These are phyloP conservation scores for Dioszegia aurantiaca DNA, from an alignment of 768 basidiomycete genomes.

Conservation along the genomic window DNA sequence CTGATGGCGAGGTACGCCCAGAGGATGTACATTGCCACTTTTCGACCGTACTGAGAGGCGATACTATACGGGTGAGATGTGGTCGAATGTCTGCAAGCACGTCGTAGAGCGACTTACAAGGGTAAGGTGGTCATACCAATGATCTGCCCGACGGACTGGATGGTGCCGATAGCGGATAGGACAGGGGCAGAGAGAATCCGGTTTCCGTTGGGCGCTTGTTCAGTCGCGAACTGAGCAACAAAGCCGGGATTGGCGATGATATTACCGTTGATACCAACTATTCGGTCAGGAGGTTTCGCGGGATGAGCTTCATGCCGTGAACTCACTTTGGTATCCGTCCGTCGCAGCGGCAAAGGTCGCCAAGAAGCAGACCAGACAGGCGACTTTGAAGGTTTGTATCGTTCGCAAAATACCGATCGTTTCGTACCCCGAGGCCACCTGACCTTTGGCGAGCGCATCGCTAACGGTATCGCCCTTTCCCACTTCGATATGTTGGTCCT, in stretches of 20 bases:
- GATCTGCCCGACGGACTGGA: constrained; percentile 32
- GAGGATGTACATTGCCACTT: constrained; percentile 23
- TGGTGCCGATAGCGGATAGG: constrained; percentile 24
- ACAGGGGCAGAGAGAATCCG: constrained; percentile 18
- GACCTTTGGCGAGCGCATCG: constrained; percentile 21
- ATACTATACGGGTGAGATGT: constrained; percentile 11
- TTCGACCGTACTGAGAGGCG: constrained; percentile 22
- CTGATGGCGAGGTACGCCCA: constrained; percentile 20
- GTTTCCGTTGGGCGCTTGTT: constrained; percentile 3
- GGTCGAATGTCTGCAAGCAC: not conserved
- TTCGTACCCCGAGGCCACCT: constrained; percentile 23
- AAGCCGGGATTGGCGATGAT: constrained; percentile 34
- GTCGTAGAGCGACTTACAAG: constrained; percentile 24
- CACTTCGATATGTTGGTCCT: too few species aligned
- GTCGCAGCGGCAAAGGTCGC: constrained; percentile 25
- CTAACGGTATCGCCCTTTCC: not conserved
- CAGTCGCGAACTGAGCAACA: constrained; percentile 25
- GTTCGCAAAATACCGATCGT: constrained; percentile 16
- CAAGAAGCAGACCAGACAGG: constrained; percentile 20
- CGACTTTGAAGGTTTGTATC: constrained; percentile 18
- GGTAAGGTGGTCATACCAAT: constrained; percentile 28
- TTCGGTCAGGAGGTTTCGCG: too few species aligned
- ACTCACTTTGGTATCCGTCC: constrained; percentile 26
- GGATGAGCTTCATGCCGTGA: not conserved
- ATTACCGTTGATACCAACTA: constrained; percentile 30